These are phyloP conservation scores for Bothia castanella DNA, from an alignment of 1,284 basidiomycete genomes.

Conservation along the genomic window DNA sequence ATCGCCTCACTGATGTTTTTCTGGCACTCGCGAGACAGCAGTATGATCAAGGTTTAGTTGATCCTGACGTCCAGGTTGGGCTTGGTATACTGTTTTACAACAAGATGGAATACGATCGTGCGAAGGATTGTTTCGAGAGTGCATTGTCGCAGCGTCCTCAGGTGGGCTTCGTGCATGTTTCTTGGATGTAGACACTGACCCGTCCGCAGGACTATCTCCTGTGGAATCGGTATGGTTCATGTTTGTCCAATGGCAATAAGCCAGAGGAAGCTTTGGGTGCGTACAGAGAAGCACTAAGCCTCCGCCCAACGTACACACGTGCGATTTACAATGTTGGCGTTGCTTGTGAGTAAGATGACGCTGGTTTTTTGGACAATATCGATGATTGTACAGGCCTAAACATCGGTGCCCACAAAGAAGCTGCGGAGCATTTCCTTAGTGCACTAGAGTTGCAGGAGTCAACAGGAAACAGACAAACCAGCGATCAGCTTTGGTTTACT, in stretches of 20 bases:
- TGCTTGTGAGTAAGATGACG: constrained; percentile 61
- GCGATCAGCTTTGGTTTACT: constrained; percentile 89
- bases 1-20: constrained; percentile 80
- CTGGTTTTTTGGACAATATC: background rate
- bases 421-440: constrained; percentile 93
- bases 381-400: constrained; percentile 66
- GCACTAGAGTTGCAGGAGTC: constrained; percentile 80
- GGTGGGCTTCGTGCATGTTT: constrained; percentile 32
- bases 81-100: constrained; percentile 94
- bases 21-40: constrained; percentile 81
- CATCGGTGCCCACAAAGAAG: constrained; percentile 93
- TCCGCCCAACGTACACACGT: constrained; percentile 94
- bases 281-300: constrained; percentile 88
- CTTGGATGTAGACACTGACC: background rate
- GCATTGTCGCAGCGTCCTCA: constrained; percentile 78
- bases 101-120: constrained; percentile 71
- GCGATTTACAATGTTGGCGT: constrained; percentile 98
- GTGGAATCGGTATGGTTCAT: constrained; percentile 97
- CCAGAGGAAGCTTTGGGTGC: constrained; percentile 95
- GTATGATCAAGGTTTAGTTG: constrained; percentile 67
- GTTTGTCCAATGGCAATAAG: constrained; percentile 90
- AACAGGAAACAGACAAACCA: constrained; percentile 61
- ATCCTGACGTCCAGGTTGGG: constrained; percentile 92
- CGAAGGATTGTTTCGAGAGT: constrained; percentile 88
- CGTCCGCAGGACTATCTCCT: constrained; percentile 77